Evolutionary conservation across 2,329 filamentous ascomycete genomes (phyloP), one percentile per base, ranked within the genome.

Genomic region (Pestalotiopsis sp.): DNA sequence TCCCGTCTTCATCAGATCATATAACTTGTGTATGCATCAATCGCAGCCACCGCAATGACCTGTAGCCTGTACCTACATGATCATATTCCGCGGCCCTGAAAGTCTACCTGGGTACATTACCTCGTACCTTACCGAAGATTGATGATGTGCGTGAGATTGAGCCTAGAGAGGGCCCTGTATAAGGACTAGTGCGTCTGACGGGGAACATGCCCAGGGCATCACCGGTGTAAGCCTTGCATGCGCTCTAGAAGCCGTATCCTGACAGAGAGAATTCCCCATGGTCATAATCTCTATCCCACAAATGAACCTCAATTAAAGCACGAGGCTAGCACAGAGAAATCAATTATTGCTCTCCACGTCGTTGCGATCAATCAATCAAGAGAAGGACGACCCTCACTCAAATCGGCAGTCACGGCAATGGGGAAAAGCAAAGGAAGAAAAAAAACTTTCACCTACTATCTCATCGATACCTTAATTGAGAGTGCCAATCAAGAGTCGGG

Each of bases 221-320:
- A 64, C 61, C 61, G 61, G 61, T 64, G 61, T 64, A 31, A 64
- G 61, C 61, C 61, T 25, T 52, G 61, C 61, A 64, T 64, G 61
- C 14, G 20, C n/a, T 25, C 36, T 20, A 17, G 14, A 41, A n/a
- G 14, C n/a, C 31, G 7, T 9, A 9, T 36, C 31, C 31, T 36
- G 31, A 36, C 31, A 36, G 31, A 36, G 31, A 36, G 31, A 36
- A 9, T 36, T 9, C 31, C 31, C 31, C 61, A 52, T 64, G 38
- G 56, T 36, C 31, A 36, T 17, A 20, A 56, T 36, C 31, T 36
- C 31, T 36, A 36, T 36, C 31, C 9, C 7, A 36, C 31, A n/a
- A 20, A 52, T 52, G 45, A 52, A 52, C 45, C 6, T 20, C 7
- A 52, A 52, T 52, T 20, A 52, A 9, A 52, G 45, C 45, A 52